Evolutionary conservation across 2,329 filamentous ascomycete genomes (phyloP), one percentile per base, ranked within the genome.

Genomic region (Camptophora hylomeconis): DNA sequence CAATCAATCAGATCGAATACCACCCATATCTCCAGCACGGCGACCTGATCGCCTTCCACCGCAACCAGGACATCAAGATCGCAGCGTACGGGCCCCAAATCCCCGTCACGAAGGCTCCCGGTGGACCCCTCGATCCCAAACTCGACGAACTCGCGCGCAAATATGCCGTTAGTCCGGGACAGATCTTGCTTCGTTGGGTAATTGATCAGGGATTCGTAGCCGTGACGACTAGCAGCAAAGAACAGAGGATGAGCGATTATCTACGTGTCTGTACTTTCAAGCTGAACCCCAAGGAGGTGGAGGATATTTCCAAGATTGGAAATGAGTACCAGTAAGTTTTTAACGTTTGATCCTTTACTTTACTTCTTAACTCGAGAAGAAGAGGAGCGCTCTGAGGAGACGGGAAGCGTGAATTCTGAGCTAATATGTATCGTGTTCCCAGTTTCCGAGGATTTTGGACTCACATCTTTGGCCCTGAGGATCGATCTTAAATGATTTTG

Each of bases 191-290:
- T 31, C 53, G 72, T 28, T 77, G 70, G 69, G 65, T 61, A 26
- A 61, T 76, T 28, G 70, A 76, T 39, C 68, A 71, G 42, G 69
- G 69, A 14, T 49, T 67, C 32, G 60, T 75, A 10, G 52, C 65
- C 0, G 63, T 77, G 33, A 75, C 70, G 5, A 76, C 72, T 3
- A 71, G 64, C 33, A 53, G 58, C 26, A 75, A 74, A 45, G 70
- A 75, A 49, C 60, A 68, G 37, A 56, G 71, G 10, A 39, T 76
- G 45, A 65, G 56, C 32, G 66, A 72, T 42, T 74, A 74, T 41
- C 43, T 75, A 36, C 53, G 66, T 13, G 56, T 55, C 2, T 53
- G 67, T 39, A 65, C 61, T 1, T 75, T 76, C 50, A 65, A 65
- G 38, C 45, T 76, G 37, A 74, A 65, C 5, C 67, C 69, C 0